Conservation (phyloP, 495 filamentous ascomycete species). For the Trypethelium eluteriae region DNA sequence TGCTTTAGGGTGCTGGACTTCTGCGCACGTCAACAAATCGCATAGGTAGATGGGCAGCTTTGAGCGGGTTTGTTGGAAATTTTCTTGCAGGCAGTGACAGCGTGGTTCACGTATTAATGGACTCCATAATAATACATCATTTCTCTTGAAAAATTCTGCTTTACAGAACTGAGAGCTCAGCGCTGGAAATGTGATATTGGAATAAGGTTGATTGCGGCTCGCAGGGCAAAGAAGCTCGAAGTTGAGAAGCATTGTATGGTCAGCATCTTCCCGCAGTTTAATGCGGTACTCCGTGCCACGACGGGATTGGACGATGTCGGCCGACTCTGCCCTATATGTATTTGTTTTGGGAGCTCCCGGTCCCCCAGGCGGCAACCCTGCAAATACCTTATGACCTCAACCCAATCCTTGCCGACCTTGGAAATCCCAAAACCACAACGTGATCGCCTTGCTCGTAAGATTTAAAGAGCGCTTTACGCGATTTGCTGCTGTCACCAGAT, state of each 20-base stretch:
- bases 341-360: not conserved
- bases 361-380: not conserved
- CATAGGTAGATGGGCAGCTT: not conserved
- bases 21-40: not conserved
- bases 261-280: not conserved
- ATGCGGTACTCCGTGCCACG: not conserved
- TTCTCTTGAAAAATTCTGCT: not conserved
- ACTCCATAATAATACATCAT: constrained; percentile 1
- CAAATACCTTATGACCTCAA: not conserved
- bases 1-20: not conserved
- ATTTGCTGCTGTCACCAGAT: too few relatives aligned
- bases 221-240: not conserved
- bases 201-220: not conserved
- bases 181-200: not conserved
- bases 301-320: too few relatives aligned
- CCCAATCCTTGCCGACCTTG: not conserved
- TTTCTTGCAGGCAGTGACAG: not conserved
- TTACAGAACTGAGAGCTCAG: not conserved
- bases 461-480: not conserved
- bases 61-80: not conserved
- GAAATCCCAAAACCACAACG: constrained; percentile 6
- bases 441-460: not conserved
- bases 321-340: too few relatives aligned
- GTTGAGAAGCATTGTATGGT: not conserved
- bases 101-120: constrained; percentile 1